Conservation (phyloP, 108 stramenopile species). For the Fragilaria crotonensis region DNA sequence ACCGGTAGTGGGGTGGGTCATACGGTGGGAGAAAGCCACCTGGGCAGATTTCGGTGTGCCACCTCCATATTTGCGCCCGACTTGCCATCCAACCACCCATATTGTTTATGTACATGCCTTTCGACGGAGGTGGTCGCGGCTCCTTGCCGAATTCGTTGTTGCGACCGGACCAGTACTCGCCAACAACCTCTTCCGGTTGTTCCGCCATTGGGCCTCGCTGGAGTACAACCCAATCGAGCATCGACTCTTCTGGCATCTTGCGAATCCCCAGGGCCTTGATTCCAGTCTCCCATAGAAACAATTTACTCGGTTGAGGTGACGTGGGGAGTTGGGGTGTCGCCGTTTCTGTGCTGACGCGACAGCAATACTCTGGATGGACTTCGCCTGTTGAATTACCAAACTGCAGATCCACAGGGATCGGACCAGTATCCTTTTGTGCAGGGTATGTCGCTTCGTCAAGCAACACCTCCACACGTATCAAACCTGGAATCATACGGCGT, state of each 20-base stretch:
- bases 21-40: conserved; percentile 82
- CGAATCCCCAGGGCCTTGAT: conserved; percentile 56
- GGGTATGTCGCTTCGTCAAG: conserved; percentile 19
- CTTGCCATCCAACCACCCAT: conserved; percentile 82
- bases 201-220: conserved; percentile 30
- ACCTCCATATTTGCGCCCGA: conserved; percentile 45
- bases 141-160: conserved; percentile 28
- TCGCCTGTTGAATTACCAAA: too few relatives aligned
- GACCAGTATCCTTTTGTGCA: conserved; percentile 29
- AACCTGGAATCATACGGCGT: conserved; percentile 57
- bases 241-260: conserved; percentile 36
- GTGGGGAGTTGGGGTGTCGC: conserved; percentile 37
- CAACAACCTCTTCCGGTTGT: conserved; percentile 27
- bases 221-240: conserved; percentile 40
- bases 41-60: conserved; percentile 71
- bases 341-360: conserved; percentile 37
- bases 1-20: conserved; percentile 50
- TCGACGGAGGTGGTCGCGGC: conserved; percentile 22
- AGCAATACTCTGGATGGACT: conserved; percentile 31
- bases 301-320: conserved; percentile 35
- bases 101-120: conserved; percentile 46
- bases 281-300: conserved; percentile 70
- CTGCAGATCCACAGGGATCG: conserved; percentile 15
- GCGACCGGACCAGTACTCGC: conserved; percentile 63
- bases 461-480: conserved; percentile 57